Base-by-base conservation (phyloP, 1,284 basidiomycete species). In the Apiotrichum brassicae region DNA sequence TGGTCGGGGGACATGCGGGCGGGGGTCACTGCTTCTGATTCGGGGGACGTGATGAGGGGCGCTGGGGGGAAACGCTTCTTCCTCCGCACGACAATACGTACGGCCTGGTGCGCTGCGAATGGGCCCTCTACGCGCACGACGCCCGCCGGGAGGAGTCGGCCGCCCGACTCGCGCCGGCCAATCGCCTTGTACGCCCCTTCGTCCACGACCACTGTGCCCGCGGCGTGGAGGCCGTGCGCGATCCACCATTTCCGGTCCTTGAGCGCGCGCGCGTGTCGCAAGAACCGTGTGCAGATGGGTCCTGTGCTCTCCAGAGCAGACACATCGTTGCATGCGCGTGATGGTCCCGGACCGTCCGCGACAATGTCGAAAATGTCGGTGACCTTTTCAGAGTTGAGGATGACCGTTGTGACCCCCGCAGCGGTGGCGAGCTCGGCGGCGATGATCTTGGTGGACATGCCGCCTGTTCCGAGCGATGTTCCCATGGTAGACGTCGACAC, bases 361-460 rank as follows among this genome's bases (percentile, higher is more conserved):
- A 97, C 87, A 64, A 97, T 91, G 18, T 77, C 76, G 60, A 89
- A 80, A 49, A 97, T 86, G 61, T 82, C 83, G 39, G 81, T 76
- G 0, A 92, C 89, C 37, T 82, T 79, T 59, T 82, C 86, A 69
- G 87, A 89, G 28, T 87, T 86, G 43, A 84, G 82, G 61, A 99
- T 88, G 38, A 97, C 80, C 0, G 94, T 97, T 1, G 89, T 85
- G n/a, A 95, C 91, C 5, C 95, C 94, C 0, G 93, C 94, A 0
- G 85, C 92, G 0, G 88, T 95, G 1, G 94, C 93, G 14, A 99
- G 87, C 68, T 98, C 95, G 0, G 95, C 94, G 1, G 94, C 94
- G 56, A 98, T 95, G 53, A 98, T 82, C 68, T 98, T 99, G 6
- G 95, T 98, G 75, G 95, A 91, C 95, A 98, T 98, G 6, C 95